A percentile compares a stretch with the other conserved stretches of the same genome.
These are phyloP conservation scores for Lichtheimia corymbifera DNA, from an alignment of 371 early-diverging fungal species.

Conservation along the genomic window DNA sequence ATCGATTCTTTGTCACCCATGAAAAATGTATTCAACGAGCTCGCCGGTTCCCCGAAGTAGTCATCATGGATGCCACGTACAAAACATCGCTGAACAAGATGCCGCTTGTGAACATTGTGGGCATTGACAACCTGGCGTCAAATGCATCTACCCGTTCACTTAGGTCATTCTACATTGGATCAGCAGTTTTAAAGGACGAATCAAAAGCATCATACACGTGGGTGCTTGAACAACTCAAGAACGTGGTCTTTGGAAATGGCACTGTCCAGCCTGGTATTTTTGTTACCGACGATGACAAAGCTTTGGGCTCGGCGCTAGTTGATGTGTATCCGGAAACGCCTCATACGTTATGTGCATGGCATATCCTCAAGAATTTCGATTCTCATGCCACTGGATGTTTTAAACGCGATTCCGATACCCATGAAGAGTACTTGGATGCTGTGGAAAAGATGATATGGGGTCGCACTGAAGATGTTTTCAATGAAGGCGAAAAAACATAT, in stretches of 20 bases:
- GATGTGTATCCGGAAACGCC: neutral
- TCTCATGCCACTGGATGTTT: no score
- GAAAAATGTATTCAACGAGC: neutral
- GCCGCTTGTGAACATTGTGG: constrained; percentile 58
- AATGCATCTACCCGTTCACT: neutral
- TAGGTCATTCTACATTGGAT: neutral
- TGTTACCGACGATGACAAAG: constrained; percentile 7
- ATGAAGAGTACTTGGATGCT: no score
- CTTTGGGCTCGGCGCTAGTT: neutral
- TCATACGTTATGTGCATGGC: constrained; percentile 4
- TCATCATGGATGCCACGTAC: constrained; percentile 45
- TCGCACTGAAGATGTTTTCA: no score
- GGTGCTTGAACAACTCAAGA: constrained; percentile 1
- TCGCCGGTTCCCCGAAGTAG: constrained; percentile 2
- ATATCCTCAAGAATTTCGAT: neutral
- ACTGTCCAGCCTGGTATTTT: neutral
- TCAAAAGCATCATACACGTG: neutral
- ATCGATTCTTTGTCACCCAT: neutral
- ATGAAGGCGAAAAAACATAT: no score
- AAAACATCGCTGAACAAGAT: constrained; percentile 51
- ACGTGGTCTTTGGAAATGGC: neutral
- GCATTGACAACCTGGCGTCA: constrained; percentile 44
- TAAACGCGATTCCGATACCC: no score
- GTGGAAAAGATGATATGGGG: no score
- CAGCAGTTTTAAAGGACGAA: neutral